Evolutionary conservation across 1,284 basidiomycete genomes (phyloP).

Genomic region (Ustilago crameri): DNA sequence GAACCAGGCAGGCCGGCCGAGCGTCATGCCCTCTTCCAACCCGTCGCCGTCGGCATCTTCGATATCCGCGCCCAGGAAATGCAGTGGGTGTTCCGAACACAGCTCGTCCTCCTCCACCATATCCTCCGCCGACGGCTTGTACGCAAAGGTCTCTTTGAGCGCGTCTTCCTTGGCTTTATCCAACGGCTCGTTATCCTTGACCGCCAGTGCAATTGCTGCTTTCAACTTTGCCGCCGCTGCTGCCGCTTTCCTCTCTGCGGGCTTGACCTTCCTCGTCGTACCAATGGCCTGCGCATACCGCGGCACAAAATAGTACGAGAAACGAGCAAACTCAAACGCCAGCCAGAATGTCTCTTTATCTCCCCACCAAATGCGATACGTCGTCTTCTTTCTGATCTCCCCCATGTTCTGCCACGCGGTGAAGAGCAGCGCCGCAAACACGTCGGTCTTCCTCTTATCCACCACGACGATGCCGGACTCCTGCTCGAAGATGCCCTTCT

Average conservation of each 20-base stretch:
- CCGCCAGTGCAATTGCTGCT: conserved; percentile 6
- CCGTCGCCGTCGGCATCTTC: conserved; percentile 30
- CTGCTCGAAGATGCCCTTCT: conserved; percentile 52
- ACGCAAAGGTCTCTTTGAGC: too few species aligned
- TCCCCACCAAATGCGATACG: conserved; percentile 47
- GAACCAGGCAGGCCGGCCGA: conserved; percentile 43
- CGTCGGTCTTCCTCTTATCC: conserved; percentile 45
- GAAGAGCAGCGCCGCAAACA: conserved; percentile 48
- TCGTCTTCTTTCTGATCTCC: conserved; percentile 47
- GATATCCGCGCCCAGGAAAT: conserved; percentile 42
- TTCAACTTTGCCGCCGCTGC: conserved; percentile 22
- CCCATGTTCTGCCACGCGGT: conserved; percentile 54
- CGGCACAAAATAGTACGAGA: conserved; percentile 51
- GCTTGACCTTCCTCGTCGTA: conserved; percentile 10
- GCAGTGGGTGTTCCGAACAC: conserved; percentile 44
- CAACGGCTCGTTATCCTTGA: neutral
- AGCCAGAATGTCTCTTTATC: conserved; percentile 55
- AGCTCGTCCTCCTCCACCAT: conserved; percentile 34
- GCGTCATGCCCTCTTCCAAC: conserved; percentile 10
- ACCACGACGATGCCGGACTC: conserved; percentile 52
- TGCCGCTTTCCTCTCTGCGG: conserved; percentile 9
- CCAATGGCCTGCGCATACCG: conserved; percentile 47
- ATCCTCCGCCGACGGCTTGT: neutral
- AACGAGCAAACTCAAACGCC: conserved; percentile 43
- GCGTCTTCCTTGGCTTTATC: neutral